These are phyloP conservation scores for Psilocybe tampanensis DNA, from an alignment of 768 basidiomycete species.

Conservation along the genomic window DNA sequence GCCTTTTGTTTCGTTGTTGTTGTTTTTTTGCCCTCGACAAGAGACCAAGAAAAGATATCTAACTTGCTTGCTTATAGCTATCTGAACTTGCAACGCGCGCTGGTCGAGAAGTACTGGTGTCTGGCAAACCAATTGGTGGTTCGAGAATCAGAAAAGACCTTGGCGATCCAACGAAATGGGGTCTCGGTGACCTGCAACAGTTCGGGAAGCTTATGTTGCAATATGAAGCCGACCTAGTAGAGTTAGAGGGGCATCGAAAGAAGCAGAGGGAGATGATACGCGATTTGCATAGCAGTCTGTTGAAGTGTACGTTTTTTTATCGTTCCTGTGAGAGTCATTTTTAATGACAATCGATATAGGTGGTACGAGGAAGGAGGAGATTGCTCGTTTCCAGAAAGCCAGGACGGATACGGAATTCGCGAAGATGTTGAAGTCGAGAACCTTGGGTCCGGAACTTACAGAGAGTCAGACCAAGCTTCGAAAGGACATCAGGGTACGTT, in stretches of 20 bases:
- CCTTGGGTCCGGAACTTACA: slow-evolving; percentile 87
- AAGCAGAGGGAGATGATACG: slow-evolving; percentile 45
- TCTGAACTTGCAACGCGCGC: background rate
- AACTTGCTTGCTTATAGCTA: background rate
- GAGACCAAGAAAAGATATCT: background rate
- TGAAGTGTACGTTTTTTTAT: slow-evolving; percentile 54
- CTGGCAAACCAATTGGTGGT: slow-evolving; percentile 29
- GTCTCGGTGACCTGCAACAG: slow-evolving; percentile 49
- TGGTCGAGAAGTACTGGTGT: background rate
- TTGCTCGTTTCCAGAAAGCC: slow-evolving; percentile 76
- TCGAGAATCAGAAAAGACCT: slow-evolving; percentile 48
- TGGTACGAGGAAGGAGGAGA: slow-evolving; percentile 82
- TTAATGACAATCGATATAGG: slow-evolving; percentile 44
- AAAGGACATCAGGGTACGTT: slow-evolving; percentile 66
- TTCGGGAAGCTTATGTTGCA: slow-evolving; percentile 52
- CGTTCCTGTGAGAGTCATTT: background rate
- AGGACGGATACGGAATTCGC: slow-evolving; percentile 79
- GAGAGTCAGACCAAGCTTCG: slow-evolving; percentile 82
- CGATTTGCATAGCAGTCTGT: slow-evolving; percentile 63
- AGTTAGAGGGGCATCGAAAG: slow-evolving; percentile 44
- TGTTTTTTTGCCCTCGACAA: background rate
- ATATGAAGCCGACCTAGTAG: slow-evolving; percentile 54
- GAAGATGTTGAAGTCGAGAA: slow-evolving; percentile 69
- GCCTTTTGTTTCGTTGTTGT: no score
- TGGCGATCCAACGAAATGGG: slow-evolving; percentile 52